Percentiles rank a stretch among this genome's conserved stretches.
Conservation (phyloP, 768 basidiomycete species). For the Russula brevipes region DNA sequence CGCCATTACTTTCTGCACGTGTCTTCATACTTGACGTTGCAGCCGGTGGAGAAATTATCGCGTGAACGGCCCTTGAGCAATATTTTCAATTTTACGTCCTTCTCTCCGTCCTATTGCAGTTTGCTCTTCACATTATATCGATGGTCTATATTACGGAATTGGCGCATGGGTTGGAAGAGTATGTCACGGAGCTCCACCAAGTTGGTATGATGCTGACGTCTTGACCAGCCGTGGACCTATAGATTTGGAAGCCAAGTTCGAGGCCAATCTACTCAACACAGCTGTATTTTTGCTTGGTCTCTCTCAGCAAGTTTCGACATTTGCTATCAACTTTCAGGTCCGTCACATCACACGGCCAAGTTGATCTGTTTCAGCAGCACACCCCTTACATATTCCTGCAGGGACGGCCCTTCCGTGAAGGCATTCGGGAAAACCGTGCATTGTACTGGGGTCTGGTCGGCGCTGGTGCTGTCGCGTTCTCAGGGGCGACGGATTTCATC, state of each 20-base stretch:
- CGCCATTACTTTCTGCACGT: neutral
- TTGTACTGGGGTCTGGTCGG: constrained; percentile 89
- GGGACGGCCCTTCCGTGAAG: constrained; percentile 97
- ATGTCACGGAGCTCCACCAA: constrained; percentile 31
- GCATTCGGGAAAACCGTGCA: constrained; percentile 93
- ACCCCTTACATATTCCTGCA: constrained; percentile 29
- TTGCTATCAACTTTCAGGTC: constrained; percentile 96
- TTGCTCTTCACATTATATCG: constrained; percentile 85
- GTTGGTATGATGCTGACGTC: neutral
- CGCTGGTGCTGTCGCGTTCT: constrained; percentile 86
- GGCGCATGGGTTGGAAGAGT: constrained; percentile 73
- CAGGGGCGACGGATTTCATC: constrained; percentile 88
- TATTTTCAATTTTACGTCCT: constrained; percentile 95
- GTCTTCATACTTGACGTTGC: neutral
- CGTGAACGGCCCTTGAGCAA: constrained; percentile 90
- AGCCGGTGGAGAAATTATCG: constrained; percentile 97
- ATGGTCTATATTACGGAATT: constrained; percentile 92
- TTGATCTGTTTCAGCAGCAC: neutral
- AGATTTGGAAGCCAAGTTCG: constrained; percentile 94
- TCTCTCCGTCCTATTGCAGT: constrained; percentile 86
- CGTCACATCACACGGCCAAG: constrained; percentile 8
- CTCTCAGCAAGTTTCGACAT: constrained; percentile 97
- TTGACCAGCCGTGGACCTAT: constrained; percentile 59
- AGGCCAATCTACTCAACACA: constrained; percentile 90
- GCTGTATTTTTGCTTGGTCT: constrained; percentile 94